These are phyloP conservation scores for Claviceps fusiformis DNA, from an alignment of 2,329 filamentous ascomycete genomes.

Conservation along the genomic window DNA sequence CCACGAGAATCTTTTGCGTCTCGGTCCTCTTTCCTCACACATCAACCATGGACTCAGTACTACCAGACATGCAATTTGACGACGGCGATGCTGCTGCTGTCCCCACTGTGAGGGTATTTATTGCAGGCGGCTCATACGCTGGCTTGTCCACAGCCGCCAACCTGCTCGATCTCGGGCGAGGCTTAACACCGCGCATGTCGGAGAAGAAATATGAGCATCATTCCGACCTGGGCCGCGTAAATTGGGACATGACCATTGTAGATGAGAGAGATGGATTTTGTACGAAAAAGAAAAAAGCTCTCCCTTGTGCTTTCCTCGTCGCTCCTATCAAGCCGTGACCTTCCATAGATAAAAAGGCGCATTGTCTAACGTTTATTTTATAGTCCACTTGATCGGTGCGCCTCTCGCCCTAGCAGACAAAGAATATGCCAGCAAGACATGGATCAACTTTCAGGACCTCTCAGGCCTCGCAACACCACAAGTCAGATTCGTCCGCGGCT, in stretches of 20 bases:
- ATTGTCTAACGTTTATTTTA: background rate
- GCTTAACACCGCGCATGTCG: constrained; percentile 34
- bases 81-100: background rate
- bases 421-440: constrained; percentile 51
- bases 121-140: constrained; percentile 61
- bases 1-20: no score
- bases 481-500: constrained; percentile 53
- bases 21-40: no score
- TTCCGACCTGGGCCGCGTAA: constrained; percentile 31
- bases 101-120: constrained; percentile 41
- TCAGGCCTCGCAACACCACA: constrained; percentile 49
- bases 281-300: constrained; percentile 26
- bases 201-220: constrained; percentile 25
- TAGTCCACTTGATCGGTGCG: constrained; percentile 64
- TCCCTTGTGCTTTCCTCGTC: background rate
- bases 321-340: background rate
- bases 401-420: constrained; percentile 56
- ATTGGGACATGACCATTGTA: constrained; percentile 57
- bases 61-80: constrained; percentile 7
- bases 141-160: constrained; percentile 55
- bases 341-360: background rate
- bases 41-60: constrained; percentile 15
- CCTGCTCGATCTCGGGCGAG: constrained; percentile 50
- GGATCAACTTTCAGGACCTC: constrained; percentile 56
- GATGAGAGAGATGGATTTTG: constrained; percentile 77